phyloP scores from a whole-genome alignment of 1,139 yeast species.

The Saccharomyces hybrid region DNA sequence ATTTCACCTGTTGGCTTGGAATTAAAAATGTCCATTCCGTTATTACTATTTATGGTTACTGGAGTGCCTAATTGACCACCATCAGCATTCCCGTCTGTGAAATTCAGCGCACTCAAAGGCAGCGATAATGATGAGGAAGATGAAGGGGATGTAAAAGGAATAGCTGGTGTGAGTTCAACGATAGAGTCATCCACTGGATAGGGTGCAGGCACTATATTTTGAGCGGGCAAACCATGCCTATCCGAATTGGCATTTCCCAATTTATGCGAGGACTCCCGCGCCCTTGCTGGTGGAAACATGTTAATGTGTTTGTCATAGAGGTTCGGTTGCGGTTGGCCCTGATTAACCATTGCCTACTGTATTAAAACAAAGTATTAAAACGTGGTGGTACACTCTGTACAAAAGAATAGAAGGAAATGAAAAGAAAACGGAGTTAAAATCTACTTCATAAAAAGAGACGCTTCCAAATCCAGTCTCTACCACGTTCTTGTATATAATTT shows the following conservation, averaged over 20 bases:
- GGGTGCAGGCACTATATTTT: slow-evolving; percentile 10
- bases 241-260: neutral
- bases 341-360: neutral
- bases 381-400: neutral
- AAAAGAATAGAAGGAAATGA: neutral
- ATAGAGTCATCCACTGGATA: slow-evolving; percentile 14
- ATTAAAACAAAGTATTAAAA: neutral
- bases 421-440: neutral
- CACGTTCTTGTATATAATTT: neutral
- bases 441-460: neutral
- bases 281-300: slow-evolving; percentile 14
- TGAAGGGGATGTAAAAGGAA: neutral
- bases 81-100: neutral
- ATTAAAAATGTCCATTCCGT: neutral
- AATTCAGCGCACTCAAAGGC: neutral
- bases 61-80: slow-evolving; percentile 4
- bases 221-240: slow-evolving; percentile 4
- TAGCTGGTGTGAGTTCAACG: neutral
- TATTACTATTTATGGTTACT: slow-evolving; percentile 4
- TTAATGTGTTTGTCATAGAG: slow-evolving; percentile 19
- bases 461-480: neutral
- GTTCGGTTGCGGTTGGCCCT: neutral
- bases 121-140: neutral
- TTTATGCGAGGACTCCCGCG: slow-evolving; percentile 4
- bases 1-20: neutral